Conservation (phyloP, 805 yeast genomes). For the Yarrowia hollandica region DNA sequence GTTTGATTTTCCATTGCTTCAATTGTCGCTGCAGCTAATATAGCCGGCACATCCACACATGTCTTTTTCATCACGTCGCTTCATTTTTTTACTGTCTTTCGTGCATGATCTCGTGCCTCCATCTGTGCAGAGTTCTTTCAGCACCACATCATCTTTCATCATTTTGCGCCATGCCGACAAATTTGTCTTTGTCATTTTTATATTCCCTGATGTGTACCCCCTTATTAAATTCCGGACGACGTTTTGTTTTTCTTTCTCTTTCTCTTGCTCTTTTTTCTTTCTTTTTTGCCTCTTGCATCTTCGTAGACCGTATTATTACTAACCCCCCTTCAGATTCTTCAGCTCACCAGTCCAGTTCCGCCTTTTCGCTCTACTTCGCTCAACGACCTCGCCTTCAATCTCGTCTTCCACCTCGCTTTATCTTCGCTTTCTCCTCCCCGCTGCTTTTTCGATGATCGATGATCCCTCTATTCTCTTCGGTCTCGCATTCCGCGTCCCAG, state of each 20-base stretch:
- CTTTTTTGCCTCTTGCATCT: too few relatives aligned
- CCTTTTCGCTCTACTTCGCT: too few relatives aligned
- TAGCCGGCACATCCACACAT: conserved; percentile 17
- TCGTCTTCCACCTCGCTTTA: too few relatives aligned
- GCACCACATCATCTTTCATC: too few relatives aligned
- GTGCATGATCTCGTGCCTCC: conserved; percentile 7
- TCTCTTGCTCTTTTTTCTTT: background rate
- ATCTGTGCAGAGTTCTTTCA: background rate
- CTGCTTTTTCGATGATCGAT: too few relatives aligned
- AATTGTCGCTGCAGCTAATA: conserved; percentile 14
- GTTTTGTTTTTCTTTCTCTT: background rate
- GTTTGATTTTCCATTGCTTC: background rate
- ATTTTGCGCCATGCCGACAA: background rate
- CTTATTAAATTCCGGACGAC: conserved; percentile 1
- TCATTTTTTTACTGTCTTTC: background rate
- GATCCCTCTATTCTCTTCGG: too few relatives aligned
- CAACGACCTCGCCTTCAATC: too few relatives aligned
- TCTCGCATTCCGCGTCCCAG: too few relatives aligned
- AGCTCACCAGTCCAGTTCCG: too few relatives aligned
- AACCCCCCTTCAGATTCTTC: too few relatives aligned
- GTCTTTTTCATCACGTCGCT: background rate
- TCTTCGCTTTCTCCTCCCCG: too few relatives aligned
- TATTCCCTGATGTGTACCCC: background rate
- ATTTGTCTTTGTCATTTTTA: background rate
- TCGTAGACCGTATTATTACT: background rate